These are phyloP conservation scores for Globisporangium takayamanum DNA, from an alignment of 352 stramenopile genomes.

Conservation along the genomic window DNA sequence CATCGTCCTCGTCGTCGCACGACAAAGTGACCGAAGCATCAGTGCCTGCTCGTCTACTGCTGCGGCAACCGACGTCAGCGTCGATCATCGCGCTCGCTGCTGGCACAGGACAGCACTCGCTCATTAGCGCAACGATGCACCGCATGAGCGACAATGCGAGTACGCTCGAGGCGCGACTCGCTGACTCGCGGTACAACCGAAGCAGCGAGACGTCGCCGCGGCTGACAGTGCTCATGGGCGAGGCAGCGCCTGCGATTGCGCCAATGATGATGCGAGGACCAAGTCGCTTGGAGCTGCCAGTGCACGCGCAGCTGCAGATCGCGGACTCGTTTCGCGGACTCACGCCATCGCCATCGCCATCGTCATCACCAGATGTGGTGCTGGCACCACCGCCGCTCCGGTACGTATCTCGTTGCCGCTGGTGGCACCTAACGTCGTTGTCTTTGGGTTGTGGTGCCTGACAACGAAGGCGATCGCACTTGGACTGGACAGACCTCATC, in stretches of 20 bases:
- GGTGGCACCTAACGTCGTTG: too few species aligned
- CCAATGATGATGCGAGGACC: not conserved
- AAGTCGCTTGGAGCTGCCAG: not conserved
- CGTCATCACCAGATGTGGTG: too few species aligned
- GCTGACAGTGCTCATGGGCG: not conserved
- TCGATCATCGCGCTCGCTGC: not conserved
- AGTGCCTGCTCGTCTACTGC: not conserved
- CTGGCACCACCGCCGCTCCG: too few species aligned
- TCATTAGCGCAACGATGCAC: slow-evolving; percentile 5
- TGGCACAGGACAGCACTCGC: not conserved
- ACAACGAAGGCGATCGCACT: too few species aligned
- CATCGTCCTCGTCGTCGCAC: too few species aligned
- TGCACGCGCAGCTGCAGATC: not conserved
- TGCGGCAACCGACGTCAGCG: not conserved
- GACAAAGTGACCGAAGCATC: not conserved
- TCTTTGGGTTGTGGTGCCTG: too few species aligned
- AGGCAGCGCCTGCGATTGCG: not conserved
- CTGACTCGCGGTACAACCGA: not conserved
- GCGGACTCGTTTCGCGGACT: slow-evolving; percentile 7
- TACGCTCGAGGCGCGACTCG: not conserved
- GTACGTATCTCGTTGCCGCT: too few species aligned
- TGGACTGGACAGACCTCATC: not conserved
- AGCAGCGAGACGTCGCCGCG: not conserved
- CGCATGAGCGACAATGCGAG: slow-evolving; percentile 1
- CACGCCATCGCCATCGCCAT: slow-evolving; percentile 1